Percentiles rank a stretch among this genome's conserved stretches.
Evolutionary conservation across 805 yeast genomes (phyloP).

Genomic region (Soucietia sequanensis): DNA sequence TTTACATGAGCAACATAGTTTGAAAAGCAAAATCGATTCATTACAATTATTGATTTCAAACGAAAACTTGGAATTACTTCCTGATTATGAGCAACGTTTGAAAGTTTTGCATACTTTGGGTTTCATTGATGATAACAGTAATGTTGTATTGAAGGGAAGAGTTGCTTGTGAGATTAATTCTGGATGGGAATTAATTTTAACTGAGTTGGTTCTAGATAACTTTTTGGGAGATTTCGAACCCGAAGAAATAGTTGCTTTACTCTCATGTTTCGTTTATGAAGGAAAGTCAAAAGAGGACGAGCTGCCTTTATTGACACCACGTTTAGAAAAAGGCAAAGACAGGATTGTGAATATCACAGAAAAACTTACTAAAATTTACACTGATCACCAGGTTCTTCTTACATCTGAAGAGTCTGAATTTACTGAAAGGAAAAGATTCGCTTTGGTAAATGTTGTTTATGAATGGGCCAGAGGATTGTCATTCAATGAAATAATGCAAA

Average conservation of each 20-base stretch:
- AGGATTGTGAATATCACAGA: constrained; percentile 71
- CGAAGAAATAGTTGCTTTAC: constrained; percentile 92
- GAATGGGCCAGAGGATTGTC: constrained; percentile 97
- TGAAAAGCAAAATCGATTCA: constrained; percentile 51
- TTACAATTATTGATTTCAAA: constrained; percentile 70
- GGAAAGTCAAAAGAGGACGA: constrained; percentile 70
- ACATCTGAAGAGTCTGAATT: constrained; percentile 86
- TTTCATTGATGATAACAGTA: constrained; percentile 73
- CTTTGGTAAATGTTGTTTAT: constrained; percentile 88
- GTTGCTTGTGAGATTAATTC: constrained; percentile 90
- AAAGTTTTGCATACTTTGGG: constrained; percentile 74
- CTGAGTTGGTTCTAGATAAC: constrained; percentile 88
- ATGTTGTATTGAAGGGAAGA: constrained; percentile 84
- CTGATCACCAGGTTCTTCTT: constrained; percentile 66
- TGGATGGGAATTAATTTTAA: constrained; percentile 87
- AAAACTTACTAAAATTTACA: constrained; percentile 58
- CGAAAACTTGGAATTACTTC: constrained; percentile 84
- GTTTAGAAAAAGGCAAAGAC: constrained; percentile 66
- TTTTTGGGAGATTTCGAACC: constrained; percentile 91
- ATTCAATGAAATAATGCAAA: constrained; percentile 85
- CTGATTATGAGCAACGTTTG: constrained; percentile 90
- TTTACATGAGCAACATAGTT: constrained; percentile 42
- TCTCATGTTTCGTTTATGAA: constrained; percentile 91
- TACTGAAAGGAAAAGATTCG: constrained; percentile 80
- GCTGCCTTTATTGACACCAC: constrained; percentile 66